Conservation (phyloP, 345 rosid genomes). For the Bruguiera sexangula region DNA sequence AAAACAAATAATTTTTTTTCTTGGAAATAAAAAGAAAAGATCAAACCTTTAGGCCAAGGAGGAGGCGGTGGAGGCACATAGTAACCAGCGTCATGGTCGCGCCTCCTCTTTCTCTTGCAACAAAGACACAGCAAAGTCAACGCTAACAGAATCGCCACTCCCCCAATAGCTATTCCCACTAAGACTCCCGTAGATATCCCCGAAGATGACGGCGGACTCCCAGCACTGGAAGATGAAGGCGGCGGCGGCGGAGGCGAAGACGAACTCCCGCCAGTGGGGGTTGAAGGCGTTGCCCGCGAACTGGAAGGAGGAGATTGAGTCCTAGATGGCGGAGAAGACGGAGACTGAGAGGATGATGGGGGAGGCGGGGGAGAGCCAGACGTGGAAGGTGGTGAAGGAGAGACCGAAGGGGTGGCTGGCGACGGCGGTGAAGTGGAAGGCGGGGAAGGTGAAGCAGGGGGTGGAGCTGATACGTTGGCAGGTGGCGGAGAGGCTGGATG, state of each 20-base stretch:
- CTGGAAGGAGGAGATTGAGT: constrained; percentile 37
- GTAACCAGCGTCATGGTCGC: constrained; percentile 21
- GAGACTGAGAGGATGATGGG: constrained; percentile 6
- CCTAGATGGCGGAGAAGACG: constrained; percentile 21
- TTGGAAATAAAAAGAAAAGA: constrained; percentile 5
- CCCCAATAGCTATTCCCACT: constrained; percentile 30
- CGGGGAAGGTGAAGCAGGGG: constrained; percentile 29
- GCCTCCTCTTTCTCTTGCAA: constrained; percentile 22
- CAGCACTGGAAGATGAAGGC: neutral
- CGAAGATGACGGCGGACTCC: constrained; percentile 2
- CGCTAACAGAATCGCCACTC: constrained; percentile 19
- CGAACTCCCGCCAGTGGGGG: no score
- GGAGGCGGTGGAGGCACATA: constrained; percentile 44
- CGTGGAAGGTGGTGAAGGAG: constrained; percentile 33
- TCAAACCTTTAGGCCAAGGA: constrained; percentile 42
- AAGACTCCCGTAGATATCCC: constrained; percentile 21
- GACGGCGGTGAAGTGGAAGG: constrained; percentile 28
- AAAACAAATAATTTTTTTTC: constrained; percentile 19
- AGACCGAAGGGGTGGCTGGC: constrained; percentile 29
- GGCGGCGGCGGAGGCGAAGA: neutral
- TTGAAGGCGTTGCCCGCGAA: constrained; percentile 16
- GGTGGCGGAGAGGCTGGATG: constrained; percentile 30
- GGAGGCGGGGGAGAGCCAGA: constrained; percentile 22
- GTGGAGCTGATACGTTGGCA: constrained; percentile 21
- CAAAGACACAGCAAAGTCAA: constrained; percentile 20